Base-by-base conservation (phyloP, 2,329 filamentous ascomycete species). In the Thermothelomyces thermophilus region DNA sequence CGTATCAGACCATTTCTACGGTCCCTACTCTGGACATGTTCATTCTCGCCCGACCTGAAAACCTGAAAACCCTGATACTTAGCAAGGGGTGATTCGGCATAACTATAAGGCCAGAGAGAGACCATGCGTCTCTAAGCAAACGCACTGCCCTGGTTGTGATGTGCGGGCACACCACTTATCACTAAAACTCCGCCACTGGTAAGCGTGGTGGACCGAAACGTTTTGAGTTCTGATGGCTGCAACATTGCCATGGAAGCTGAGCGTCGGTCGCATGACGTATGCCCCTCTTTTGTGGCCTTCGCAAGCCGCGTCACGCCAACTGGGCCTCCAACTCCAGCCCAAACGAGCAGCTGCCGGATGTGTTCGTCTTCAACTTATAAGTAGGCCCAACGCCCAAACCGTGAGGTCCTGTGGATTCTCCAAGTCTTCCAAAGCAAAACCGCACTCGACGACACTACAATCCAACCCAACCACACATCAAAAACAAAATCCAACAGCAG, bases 181-280 rank as follows among this genome's bases (percentile, higher is more conserved):
- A 9, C 9, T 26, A 26, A 9, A 26, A 26, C 9, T 9, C 35
- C 35, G 35, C 19, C 19, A 19, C 35, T 37, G n/a, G n/a, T n/a
- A 37, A 37, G 35, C 35, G 35, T 26, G 24, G 24, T 5, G 24
- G 9, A n/a, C n/a, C n/a, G n/a, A 19, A 20, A 37, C 24, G 9
- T 26, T 26, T 9, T 26, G n/a, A n/a, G n/a, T 26, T 9, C 5
- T 26, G 24, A 9, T 9, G 5, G 24, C 24, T 26, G 24, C 24
- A 26, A 26, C 24, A 26, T 9, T 26, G 24, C 24, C 24, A 4
- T 28, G 5, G 31, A 20, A 33, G 48, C 31, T 39, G 33, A 42
- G 9, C 14, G 46, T 37, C 50, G 39, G 49, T 16, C 50, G 54
- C 54, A 58, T 59, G 57, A 58, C 57, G 57, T 59, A 57, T 55